These are phyloP conservation scores for Ceratobasidium sp. DNA, from an alignment of 1,284 basidiomycete species.

Conservation along the genomic window DNA sequence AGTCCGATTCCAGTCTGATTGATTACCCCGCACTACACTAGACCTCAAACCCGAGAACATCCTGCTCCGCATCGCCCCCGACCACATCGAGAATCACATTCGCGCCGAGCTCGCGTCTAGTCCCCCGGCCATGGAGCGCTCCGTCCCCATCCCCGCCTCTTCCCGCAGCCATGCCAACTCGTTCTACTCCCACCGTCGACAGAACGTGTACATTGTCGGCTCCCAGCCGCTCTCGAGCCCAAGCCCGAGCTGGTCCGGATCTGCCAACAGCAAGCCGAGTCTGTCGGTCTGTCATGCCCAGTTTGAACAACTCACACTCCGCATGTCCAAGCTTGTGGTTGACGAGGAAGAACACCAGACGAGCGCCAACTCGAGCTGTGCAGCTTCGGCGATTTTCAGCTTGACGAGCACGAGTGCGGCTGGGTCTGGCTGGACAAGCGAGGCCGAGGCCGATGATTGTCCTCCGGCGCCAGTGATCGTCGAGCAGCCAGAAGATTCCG, in stretches of 20 bases:
- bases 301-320: conserved; percentile 32
- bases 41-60: conserved; percentile 99
- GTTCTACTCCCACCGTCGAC: not conserved
- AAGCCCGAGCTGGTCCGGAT: conserved; percentile 50
- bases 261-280: not conserved
- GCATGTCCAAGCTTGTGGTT: conserved; percentile 41
- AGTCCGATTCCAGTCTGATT: not conserved
- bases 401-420: conserved; percentile 4
- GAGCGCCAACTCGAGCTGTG: conserved; percentile 31
- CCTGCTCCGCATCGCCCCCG: conserved; percentile 84
- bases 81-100: conserved; percentile 91
- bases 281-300: not conserved
- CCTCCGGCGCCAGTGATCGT: too few species aligned
- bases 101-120: conserved; percentile 50
- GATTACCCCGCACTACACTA: conserved; percentile 1
- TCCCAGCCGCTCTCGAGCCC: conserved; percentile 81
- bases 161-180: not conserved
- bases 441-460: not conserved
- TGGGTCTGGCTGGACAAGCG: conserved; percentile 7
- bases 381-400: conserved; percentile 27
- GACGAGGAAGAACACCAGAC: conserved; percentile 26
- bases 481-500: not conserved
- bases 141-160: conserved; percentile 6
- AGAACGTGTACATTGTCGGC: conserved; percentile 80
- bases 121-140: conserved; percentile 15